A percentile compares a stretch with the other conserved stretches of the same genome.
These are phyloP conservation scores for Geranium brycei DNA, from an alignment of 345 rosid genomes.

Conservation along the genomic window DNA sequence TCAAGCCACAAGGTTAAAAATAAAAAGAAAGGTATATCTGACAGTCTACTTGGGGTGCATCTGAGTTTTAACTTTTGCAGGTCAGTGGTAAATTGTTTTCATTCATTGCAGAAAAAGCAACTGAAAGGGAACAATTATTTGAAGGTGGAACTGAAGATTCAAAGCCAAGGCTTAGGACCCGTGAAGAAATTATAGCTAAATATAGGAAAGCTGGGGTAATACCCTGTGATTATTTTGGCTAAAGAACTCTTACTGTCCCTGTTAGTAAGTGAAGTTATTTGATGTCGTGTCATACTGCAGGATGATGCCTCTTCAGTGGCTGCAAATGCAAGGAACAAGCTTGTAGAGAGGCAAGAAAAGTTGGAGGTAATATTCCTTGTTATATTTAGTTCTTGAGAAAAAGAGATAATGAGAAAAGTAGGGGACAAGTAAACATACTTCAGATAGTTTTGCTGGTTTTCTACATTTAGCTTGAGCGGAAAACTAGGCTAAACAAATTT, in stretches of 20 bases:
- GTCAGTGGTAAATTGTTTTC: neutral
- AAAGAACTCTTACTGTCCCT: neutral
- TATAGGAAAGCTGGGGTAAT: slow-evolving; percentile 58
- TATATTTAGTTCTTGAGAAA: neutral
- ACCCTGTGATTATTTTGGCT: slow-evolving; percentile 2
- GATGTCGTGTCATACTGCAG: slow-evolving; percentile 15
- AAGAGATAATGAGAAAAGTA: neutral
- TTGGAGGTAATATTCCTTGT: slow-evolving; percentile 23
- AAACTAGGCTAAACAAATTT: too few relatives aligned
- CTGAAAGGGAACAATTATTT: slow-evolving; percentile 33
- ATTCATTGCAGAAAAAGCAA: slow-evolving; percentile 20
- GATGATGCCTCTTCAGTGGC: slow-evolving; percentile 34
- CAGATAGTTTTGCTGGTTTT: too few relatives aligned
- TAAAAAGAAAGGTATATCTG: slow-evolving; percentile 16
- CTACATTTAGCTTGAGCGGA: too few relatives aligned
- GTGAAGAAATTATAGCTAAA: slow-evolving; percentile 78
- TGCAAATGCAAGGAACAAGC: slow-evolving; percentile 35
- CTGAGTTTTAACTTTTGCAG: neutral
- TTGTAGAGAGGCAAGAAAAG: slow-evolving; percentile 29
- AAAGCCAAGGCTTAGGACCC: slow-evolving; percentile 34
- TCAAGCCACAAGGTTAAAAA: slow-evolving; percentile 21
- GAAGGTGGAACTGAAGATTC: slow-evolving; percentile 22
- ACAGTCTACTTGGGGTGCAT: slow-evolving; percentile 7
- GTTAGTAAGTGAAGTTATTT: slow-evolving; percentile 4
- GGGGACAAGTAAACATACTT: neutral